Conservation (phyloP, 768 basidiomycete genomes). For the Suillus discolor region DNA sequence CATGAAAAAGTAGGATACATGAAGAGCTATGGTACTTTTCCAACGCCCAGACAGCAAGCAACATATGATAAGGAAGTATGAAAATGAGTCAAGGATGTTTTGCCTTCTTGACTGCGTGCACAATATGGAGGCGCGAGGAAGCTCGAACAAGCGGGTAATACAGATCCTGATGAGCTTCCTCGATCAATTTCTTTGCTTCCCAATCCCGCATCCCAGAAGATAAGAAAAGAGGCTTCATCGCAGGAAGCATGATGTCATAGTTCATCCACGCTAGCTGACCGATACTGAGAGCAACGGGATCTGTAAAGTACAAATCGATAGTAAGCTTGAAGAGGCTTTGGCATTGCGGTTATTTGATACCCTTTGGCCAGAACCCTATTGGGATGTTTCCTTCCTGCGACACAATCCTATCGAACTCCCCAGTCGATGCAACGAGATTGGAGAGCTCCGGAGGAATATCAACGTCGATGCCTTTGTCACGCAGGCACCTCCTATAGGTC, state of each 20-base stretch:
- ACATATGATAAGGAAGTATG: background rate
- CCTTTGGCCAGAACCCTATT: constrained; percentile 70
- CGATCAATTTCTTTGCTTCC: constrained; percentile 57
- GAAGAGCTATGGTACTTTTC: constrained; percentile 29
- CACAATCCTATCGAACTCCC: constrained; percentile 58
- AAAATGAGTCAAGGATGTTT: constrained; percentile 5
- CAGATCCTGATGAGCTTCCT: constrained; percentile 64
- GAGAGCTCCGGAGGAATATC: constrained; percentile 59
- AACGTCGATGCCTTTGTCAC: constrained; percentile 53
- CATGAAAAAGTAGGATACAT: constrained; percentile 42
- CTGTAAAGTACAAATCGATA: constrained; percentile 34
- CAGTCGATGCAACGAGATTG: constrained; percentile 48
- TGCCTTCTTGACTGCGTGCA: constrained; percentile 47
- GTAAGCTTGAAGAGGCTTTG: constrained; percentile 11
- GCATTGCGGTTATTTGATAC: constrained; percentile 25
- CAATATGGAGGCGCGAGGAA: constrained; percentile 59
- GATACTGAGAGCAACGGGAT: constrained; percentile 59
- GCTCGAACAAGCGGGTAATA: constrained; percentile 58
- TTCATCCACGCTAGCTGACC: constrained; percentile 78
- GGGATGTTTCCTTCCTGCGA: constrained; percentile 62
- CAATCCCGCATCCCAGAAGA: constrained; percentile 53
- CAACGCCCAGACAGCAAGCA: constrained; percentile 18
- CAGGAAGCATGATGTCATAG: constrained; percentile 65
- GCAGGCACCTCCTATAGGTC: constrained; percentile 58
- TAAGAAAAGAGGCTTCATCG: constrained; percentile 61